Percentiles rank a stretch among this genome's conserved stretches.
Conservation (phyloP, 106 monocot species). For the Acanthochlamys bracteata region DNA sequence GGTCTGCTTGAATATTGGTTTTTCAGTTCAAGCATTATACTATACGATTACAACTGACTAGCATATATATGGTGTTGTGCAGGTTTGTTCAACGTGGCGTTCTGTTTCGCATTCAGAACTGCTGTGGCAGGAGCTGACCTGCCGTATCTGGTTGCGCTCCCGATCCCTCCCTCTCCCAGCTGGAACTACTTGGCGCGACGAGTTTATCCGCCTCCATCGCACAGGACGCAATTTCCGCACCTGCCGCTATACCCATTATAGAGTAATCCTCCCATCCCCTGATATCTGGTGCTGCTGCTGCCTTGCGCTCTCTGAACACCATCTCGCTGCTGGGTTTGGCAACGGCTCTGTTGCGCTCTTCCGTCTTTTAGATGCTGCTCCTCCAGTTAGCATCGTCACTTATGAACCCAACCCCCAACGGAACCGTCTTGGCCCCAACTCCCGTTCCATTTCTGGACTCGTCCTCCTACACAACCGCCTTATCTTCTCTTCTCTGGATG, state of each 20-base stretch:
- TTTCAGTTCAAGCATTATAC: too few species aligned
- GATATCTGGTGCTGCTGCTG: conserved; percentile 20
- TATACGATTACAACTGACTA: too few species aligned
- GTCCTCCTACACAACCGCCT: conserved; percentile 23
- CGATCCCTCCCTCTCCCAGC: neutral
- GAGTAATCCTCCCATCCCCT: conserved; percentile 9
- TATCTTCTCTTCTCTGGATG: conserved; percentile 40
- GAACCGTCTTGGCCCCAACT: conserved; percentile 43
- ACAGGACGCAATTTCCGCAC: conserved; percentile 49
- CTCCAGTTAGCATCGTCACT: conserved; percentile 5
- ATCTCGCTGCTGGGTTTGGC: conserved; percentile 43
- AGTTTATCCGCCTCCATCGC: conserved; percentile 46
- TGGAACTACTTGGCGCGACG: conserved; percentile 31
- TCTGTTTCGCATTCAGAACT: conserved; percentile 47
- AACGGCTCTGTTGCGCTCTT: conserved; percentile 49
- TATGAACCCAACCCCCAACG: conserved; percentile 18
- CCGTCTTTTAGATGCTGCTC: conserved; percentile 8
- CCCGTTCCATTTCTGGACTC: conserved; percentile 38
- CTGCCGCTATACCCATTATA: conserved; percentile 23
- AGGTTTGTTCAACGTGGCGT: conserved; percentile 55
- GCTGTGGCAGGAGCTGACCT: conserved; percentile 45
- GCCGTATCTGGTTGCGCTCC: conserved; percentile 22
- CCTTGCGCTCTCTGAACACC: conserved; percentile 34
- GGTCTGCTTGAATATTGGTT: too few species aligned
- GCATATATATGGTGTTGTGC: neutral